Evolutionary conservation across 495 filamentous ascomycete genomes (phyloP).

Genomic region (Bombardia bombarda): DNA sequence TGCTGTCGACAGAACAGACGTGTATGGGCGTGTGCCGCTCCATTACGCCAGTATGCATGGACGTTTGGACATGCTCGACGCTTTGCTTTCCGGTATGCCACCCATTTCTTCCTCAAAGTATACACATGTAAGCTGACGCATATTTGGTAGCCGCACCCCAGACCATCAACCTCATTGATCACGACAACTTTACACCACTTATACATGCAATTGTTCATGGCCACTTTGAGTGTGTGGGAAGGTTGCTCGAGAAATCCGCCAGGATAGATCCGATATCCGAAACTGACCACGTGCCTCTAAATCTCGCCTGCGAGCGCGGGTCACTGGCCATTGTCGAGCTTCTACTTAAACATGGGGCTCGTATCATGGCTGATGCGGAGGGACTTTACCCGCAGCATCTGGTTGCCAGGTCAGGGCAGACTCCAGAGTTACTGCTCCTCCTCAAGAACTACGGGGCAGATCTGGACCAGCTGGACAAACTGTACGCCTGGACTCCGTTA

Average conservation of each 20-base stretch:
- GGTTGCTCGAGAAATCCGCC: conserved; percentile 63
- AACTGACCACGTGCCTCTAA: conserved; percentile 87
- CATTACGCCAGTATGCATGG: conserved; percentile 98
- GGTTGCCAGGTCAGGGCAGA: conserved; percentile 82
- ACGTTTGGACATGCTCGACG: conserved; percentile 71
- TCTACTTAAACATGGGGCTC: conserved; percentile 68
- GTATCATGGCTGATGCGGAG: conserved; percentile 84
- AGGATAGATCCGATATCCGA: conserved; percentile 74
- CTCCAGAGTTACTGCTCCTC: conserved; percentile 65
- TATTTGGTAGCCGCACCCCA: conserved; percentile 39
- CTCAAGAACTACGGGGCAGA: conserved; percentile 85
- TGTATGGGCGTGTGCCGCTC: conserved; percentile 87
- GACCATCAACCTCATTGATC: conserved; percentile 80
- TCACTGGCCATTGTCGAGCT: conserved; percentile 74
- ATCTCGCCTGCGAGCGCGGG: conserved; percentile 89
- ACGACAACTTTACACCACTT: conserved; percentile 93
- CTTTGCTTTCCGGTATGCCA: conserved; percentile 51
- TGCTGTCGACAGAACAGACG: conserved; percentile 71
- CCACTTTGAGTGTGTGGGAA: conserved; percentile 67
- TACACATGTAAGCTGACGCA: too few relatives aligned
- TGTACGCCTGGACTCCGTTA: conserved; percentile 94
- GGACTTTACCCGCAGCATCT: conserved; percentile 96
- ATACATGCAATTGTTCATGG: conserved; percentile 90
- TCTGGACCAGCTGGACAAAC: conserved; percentile 83
- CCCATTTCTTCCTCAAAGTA: neutral